phyloP scores from a whole-genome alignment of 108 stramenopile genomes.

The Epipyxis sp. region DNA sequence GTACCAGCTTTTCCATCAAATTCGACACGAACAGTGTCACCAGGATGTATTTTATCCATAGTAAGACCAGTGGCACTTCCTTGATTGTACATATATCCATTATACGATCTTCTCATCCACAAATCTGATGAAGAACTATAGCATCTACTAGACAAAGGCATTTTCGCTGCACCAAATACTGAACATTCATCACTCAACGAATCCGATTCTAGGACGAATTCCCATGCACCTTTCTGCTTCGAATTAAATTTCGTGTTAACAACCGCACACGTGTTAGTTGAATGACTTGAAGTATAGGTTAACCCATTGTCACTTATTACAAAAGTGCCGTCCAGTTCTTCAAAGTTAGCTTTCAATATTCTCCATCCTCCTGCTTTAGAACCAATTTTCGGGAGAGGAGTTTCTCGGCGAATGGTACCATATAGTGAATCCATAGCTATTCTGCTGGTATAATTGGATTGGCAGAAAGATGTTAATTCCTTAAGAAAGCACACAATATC shows the following conservation, averaged over 20 bases:
- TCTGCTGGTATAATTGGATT: background rate
- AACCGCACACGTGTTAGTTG: constrained; percentile 28
- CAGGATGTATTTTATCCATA: constrained; percentile 50
- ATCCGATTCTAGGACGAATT: background rate
- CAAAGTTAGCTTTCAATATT: constrained; percentile 11
- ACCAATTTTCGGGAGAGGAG: background rate
- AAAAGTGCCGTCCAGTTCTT: constrained; percentile 15
- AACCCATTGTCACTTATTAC: constrained; percentile 22
- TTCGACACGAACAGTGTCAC: constrained; percentile 51
- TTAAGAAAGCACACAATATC: background rate
- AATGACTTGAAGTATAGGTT: constrained; percentile 16
- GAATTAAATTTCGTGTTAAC: background rate
- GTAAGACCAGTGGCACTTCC: constrained; percentile 36
- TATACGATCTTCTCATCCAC: constrained; percentile 58
- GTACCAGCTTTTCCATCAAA: constrained; percentile 53
- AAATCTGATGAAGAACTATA: constrained; percentile 54
- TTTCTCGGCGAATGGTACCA: background rate
- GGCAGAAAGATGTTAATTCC: background rate
- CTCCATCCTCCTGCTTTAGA: constrained; percentile 18
- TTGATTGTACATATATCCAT: constrained; percentile 53
- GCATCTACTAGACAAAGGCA: constrained; percentile 46
- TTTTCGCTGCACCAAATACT: constrained; percentile 52
- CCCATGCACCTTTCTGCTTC: constrained; percentile 14
- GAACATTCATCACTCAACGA: constrained; percentile 48
- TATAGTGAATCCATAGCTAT: background rate